Conservation (phyloP, 106 monocot genomes). For the Allium cepa region DNA sequence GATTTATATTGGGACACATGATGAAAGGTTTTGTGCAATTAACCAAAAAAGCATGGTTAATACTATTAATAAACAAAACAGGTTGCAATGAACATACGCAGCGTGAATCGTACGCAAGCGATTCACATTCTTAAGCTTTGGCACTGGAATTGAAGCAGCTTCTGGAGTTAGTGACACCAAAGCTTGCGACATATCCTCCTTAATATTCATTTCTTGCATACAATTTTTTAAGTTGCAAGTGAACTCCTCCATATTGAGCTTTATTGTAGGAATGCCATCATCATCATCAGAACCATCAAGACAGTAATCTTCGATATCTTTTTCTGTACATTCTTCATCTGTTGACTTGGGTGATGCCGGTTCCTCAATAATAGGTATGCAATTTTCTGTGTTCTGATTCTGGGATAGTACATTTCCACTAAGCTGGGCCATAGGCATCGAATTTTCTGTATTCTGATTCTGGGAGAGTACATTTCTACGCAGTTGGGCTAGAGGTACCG, state of each 20-base stretch:
- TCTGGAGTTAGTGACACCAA: slow-evolving; percentile 33
- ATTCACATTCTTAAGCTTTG: slow-evolving; percentile 50
- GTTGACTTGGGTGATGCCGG: slow-evolving; percentile 29
- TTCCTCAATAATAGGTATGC: slow-evolving; percentile 58
- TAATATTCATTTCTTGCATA: slow-evolving; percentile 28
- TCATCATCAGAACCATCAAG: slow-evolving; percentile 25
- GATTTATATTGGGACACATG: too few species aligned
- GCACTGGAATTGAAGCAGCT: slow-evolving; percentile 32
- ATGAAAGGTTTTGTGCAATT: too few species aligned
- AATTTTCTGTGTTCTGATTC: not conserved
- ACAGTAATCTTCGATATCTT: slow-evolving; percentile 11
- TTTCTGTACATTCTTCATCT: slow-evolving; percentile 19
- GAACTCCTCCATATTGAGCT: slow-evolving; percentile 42
- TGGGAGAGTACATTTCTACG: not conserved
- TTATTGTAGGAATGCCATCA: slow-evolving; percentile 57
- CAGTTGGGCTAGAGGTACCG: not conserved
- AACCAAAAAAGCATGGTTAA: too few species aligned
- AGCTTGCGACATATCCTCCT: slow-evolving; percentile 40
- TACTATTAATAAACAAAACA: too few species aligned
- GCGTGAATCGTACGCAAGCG: slow-evolving; percentile 50
- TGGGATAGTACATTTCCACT: not conserved
- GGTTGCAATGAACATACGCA: slow-evolving; percentile 26
- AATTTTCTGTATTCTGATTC: not conserved
- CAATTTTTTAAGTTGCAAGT: slow-evolving; percentile 41
- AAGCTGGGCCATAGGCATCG: not conserved